Evolutionary conservation across 176 grass and related monocot genomes (phyloP), one percentile per base, ranked within the genome.

Genomic region (Avena eriantha): DNA sequence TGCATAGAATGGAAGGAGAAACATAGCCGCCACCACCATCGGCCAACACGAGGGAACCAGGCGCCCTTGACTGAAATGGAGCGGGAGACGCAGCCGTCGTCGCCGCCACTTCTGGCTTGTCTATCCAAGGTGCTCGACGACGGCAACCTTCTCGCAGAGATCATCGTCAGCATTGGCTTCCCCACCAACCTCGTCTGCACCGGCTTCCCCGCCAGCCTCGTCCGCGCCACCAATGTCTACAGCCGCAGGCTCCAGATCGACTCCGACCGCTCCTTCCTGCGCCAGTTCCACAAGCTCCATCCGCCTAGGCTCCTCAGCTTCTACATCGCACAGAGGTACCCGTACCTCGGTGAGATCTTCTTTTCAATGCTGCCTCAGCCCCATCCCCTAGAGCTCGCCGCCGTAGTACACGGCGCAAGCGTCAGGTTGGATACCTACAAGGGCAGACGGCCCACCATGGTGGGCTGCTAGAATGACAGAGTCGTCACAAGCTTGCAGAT

Each of bases 101-200:
- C 54, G 54, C 54, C 17, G 59, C 59, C 17, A 36, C 18, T n/a
- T 1, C 60, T 23, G 60, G 23, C 60, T 22, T 64, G 23, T 5
- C 10, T 64, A n/a, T 64, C 60, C 60, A 64, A 64, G 22, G 58
- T 61, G 58, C 58, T 61, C 58, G 22, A 61, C 58, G 58, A 61
- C 58, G 58, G 24, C 22, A 22, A 61, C 60, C 60, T 64, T 23
- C 23, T 64, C 61, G 0, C 12, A 0, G 61, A 65, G 26, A 65
- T 65, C 61, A 65, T 65, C 61, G 26, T 31, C 12, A 22, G 60
- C 60, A 3, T 64, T 11, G 60, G 60, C 10, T 64, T 64, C 60
- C 60, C 60, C 11, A 64, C 23, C 60, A n/a, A n/a, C n/a, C n/a
- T 64, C 60, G 23, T 64, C 22, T 23, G 60, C 60, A 3, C 29